A percentile compares a stretch with the other conserved stretches of the same genome.
Conservation (phyloP, 176 grass and related monocot species). For the Musa beccarii region DNA sequence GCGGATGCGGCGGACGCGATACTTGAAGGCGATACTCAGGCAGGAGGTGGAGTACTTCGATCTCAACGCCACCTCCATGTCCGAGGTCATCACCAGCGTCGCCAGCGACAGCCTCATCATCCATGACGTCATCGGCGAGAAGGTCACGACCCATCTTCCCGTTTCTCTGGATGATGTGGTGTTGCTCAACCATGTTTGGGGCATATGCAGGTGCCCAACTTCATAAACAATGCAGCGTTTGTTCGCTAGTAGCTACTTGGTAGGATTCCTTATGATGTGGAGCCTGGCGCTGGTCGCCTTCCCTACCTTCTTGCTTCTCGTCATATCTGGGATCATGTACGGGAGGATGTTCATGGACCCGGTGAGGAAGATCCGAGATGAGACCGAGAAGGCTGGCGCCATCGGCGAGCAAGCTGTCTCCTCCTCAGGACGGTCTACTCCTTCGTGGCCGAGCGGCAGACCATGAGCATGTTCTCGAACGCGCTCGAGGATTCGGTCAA, state of each 20-base stretch:
- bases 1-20: constrained; percentile 13
- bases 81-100: constrained; percentile 24
- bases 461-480: constrained; percentile 51
- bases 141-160: background rate
- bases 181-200: too few species aligned
- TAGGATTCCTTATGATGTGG: constrained; percentile 44
- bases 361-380: constrained; percentile 52
- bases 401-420: constrained; percentile 75
- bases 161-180: background rate
- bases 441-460: constrained; percentile 51
- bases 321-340: constrained; percentile 66
- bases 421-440: constrained; percentile 77
- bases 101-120: constrained; percentile 23
- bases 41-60: constrained; percentile 29
- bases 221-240: background rate
- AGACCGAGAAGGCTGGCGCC: constrained; percentile 48
- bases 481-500: constrained; percentile 48
- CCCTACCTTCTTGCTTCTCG: constrained; percentile 55
- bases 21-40: constrained; percentile 21
- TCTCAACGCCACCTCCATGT: constrained; percentile 5
- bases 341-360: constrained; percentile 59
- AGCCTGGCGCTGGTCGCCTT: constrained; percentile 55
- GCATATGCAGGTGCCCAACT: constrained; percentile 18
- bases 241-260: constrained; percentile 17
- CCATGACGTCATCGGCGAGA: constrained; percentile 25